Base-by-base conservation (phyloP, 352 stramenopile genomes). In the Pythium rhizo-oryzae region DNA sequence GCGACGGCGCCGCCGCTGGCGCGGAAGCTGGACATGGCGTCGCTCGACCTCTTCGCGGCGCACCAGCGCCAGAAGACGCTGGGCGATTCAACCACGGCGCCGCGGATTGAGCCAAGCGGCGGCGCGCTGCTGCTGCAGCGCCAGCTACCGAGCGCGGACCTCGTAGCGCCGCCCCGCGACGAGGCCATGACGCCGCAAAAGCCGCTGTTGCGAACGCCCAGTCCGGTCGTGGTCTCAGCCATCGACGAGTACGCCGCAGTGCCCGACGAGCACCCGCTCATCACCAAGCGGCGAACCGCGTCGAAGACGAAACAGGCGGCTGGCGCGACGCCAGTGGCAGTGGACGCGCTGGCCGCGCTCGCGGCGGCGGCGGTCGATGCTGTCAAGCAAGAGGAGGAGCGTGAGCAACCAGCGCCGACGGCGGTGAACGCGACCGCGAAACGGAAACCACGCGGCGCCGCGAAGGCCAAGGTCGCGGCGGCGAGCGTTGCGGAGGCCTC, bases 1-100 rank as follows among this genome's bases (percentile, higher is more conserved):
- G 41, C 19, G 18, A 19, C 57, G 43, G 4, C 33, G 37, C 13
- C 41, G 37, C 21, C 39, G 51, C 30, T 35, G 1, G 19, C 37
- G 8, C 62, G 62, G 28, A 61, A 54, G 43, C 75, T 86, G 74
- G 71, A 86, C 72, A 90, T 89, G 79, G 74, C 77, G 56, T 86
- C 81, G 52, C 77, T 86, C 21, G 79, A 85, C 54, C 67, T 78
- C 11, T 84, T 80, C 30, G 54, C 75, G 23, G n/a, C 23, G 21
- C 62, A 43, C 37, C 37, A 69, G 35, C 61, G 62, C 33, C 71
- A 79, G 24, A n/a, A 30, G 49, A 50, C 21, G 18, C 24, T 25
- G n/a, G 33, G 11, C n/a, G 19, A 18, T 16, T 8, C 18, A 19
- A 25, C 44, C 4, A 52, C 18, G 44, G 28, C 28, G 28, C 2